Evolutionary conservation across 2,329 filamentous ascomycete species (phyloP).

Genomic region (Neopestalotiopsis rosae): DNA sequence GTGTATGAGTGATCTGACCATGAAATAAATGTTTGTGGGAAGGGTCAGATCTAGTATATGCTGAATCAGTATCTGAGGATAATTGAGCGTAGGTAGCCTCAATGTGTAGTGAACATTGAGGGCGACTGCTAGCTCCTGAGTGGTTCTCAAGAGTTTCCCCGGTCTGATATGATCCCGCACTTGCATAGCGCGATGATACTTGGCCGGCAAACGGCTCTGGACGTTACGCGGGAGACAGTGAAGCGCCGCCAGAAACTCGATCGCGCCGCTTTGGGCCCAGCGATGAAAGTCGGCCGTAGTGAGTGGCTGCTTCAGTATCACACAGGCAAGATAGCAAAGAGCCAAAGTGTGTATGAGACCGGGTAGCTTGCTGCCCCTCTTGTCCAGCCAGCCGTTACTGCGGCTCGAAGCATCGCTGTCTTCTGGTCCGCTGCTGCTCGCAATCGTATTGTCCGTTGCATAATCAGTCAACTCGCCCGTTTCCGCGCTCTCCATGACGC

Average conservation of each 20-base stretch:
- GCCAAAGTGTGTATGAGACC: constrained; percentile 76
- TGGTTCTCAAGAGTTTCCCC: constrained; percentile 67
- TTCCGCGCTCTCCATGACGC: constrained; percentile 42
- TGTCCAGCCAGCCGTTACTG: constrained; percentile 48
- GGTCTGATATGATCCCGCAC: constrained; percentile 51
- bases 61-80: constrained; percentile 69
- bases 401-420: constrained; percentile 33
- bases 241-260: constrained; percentile 72
- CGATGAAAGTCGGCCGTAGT: constrained; percentile 73
- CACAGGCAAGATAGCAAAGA: constrained; percentile 78
- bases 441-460: constrained; percentile 26
- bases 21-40: constrained; percentile 72
- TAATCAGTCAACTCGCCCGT: constrained; percentile 26
- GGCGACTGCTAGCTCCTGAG: constrained; percentile 66
- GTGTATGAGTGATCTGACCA: constrained; percentile 61
- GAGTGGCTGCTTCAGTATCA: constrained; percentile 79
- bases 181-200: constrained; percentile 66
- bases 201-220: constrained; percentile 65
- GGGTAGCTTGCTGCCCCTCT: constrained; percentile 59
- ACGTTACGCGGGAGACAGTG: constrained; percentile 60
- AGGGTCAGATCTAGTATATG: constrained; percentile 75
- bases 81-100: constrained; percentile 74
- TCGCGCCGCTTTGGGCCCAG: constrained; percentile 70
- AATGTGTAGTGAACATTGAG: constrained; percentile 74
- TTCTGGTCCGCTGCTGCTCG: constrained; percentile 46